phyloP scores from a whole-genome alignment of 257 asterid species.

The Agastache rugosa region DNA sequence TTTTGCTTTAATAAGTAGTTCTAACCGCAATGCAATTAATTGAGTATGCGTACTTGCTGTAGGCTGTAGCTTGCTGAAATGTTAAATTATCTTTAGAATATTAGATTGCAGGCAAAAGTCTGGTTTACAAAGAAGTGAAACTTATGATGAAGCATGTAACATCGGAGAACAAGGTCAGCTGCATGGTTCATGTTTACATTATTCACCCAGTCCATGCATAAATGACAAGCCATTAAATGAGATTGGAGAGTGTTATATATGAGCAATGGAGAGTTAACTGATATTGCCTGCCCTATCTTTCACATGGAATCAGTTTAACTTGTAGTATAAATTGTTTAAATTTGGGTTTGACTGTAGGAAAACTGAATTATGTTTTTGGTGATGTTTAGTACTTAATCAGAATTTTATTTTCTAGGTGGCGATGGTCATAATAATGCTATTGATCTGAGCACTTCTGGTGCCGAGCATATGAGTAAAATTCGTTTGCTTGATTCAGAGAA shows the following conservation, averaged over 20 bases:
- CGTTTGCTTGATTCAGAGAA: constrained; percentile 29
- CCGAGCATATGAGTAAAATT: constrained; percentile 34
- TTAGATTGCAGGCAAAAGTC: neutral
- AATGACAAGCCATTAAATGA: neutral
- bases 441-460: constrained; percentile 36
- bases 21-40: too few species aligned
- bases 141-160: neutral
- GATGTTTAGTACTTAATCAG: constrained; percentile 14
- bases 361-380: constrained; percentile 21
- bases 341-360: constrained; percentile 19
- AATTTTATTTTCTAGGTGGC: constrained; percentile 44
- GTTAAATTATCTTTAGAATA: neutral
- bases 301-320: neutral
- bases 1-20: neutral
- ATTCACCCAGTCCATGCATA: constrained; percentile 1
- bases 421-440: constrained; percentile 27
- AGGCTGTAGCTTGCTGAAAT: neutral
- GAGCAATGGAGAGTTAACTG: neutral
- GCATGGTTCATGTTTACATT: neutral
- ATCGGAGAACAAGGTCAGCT: neutral
- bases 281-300: neutral
- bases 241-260: neutral
- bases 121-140: neutral
- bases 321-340: constrained; percentile 5
- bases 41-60: neutral